These are phyloP conservation scores for Trapa bicornis DNA, from an alignment of 345 rosid species.

Conservation along the genomic window DNA sequence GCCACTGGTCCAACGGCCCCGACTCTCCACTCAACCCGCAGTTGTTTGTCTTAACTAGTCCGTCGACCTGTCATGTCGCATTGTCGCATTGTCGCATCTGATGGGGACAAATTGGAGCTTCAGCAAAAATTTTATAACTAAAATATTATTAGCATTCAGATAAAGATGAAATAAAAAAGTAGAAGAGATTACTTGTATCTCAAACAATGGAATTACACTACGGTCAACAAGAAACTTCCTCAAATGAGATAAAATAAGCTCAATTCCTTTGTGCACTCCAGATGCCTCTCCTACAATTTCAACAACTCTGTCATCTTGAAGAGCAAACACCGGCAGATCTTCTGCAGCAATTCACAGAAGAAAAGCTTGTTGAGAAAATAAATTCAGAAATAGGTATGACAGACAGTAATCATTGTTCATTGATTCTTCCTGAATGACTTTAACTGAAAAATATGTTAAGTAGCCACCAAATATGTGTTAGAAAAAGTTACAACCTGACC, in stretches of 20 bases:
- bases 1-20: too few relatives aligned
- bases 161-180: not conserved
- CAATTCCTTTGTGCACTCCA: slow-evolving; percentile 83
- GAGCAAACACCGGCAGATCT: slow-evolving; percentile 88
- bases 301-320: slow-evolving; percentile 97
- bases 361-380: slow-evolving; percentile 4
- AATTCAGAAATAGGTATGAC: not conserved
- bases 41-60: too few relatives aligned
- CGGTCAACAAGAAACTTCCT: slow-evolving; percentile 97
- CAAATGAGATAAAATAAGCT: slow-evolving; percentile 87
- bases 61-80: too few relatives aligned
- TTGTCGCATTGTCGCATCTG: too few relatives aligned
- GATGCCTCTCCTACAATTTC: slow-evolving; percentile 81
- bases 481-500: slow-evolving; percentile 44
- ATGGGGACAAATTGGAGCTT: not conserved
- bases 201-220: slow-evolving; percentile 82
- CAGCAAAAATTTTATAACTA: not conserved
- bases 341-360: slow-evolving; percentile 40
- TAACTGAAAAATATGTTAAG: not conserved
- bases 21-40: too few relatives aligned
- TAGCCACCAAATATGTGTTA: not conserved
- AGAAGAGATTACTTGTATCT: slow-evolving; percentile 51
- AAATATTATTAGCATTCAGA: not conserved
- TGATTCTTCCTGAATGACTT: too few relatives aligned
- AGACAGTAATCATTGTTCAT: not conserved